Evolutionary conservation across 169 alveolate species (phyloP).

Genomic region (Cryptosporidium sp.): DNA sequence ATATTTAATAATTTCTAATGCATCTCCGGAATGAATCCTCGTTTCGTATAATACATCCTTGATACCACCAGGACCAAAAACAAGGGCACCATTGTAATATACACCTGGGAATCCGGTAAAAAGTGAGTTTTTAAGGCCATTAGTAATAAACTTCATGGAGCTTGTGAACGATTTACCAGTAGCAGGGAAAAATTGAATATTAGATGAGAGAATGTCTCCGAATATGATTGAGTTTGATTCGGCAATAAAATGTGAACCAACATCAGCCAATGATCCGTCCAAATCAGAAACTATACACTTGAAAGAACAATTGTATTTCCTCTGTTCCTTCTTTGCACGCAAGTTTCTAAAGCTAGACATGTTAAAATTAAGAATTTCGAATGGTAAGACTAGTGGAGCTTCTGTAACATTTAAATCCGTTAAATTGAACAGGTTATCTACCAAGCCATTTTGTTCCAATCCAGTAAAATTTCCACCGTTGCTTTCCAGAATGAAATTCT

Average conservation of each 20-base stretch:
- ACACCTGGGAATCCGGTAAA: constrained; percentile 64
- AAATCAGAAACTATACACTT: constrained; percentile 45
- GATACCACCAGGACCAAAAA: constrained; percentile 40
- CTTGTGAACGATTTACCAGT: constrained; percentile 50
- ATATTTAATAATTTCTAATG: constrained; percentile 29
- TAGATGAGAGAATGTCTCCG: neutral
- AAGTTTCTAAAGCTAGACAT: neutral
- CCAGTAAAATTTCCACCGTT: neutral
- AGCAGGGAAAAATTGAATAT: constrained; percentile 28
- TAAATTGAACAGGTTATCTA: neutral
- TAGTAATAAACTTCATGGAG: constrained; percentile 27
- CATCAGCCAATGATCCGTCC: constrained; percentile 38
- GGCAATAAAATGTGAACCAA: constrained; percentile 4
- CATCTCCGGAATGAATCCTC: constrained; percentile 1
- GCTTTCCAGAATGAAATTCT: neutral
- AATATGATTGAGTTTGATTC: neutral
- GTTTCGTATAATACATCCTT: constrained; percentile 39
- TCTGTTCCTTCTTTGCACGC: constrained; percentile 11
- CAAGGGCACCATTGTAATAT: constrained; percentile 66
- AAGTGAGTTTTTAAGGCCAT: neutral
- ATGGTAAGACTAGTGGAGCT: neutral
- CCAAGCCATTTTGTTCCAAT: neutral
- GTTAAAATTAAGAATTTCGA: neutral
- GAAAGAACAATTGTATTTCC: constrained; percentile 28
- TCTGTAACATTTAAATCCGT: neutral